These are phyloP conservation scores for Arctium minus DNA, from an alignment of 129 eudicot species.

Conservation along the genomic window DNA sequence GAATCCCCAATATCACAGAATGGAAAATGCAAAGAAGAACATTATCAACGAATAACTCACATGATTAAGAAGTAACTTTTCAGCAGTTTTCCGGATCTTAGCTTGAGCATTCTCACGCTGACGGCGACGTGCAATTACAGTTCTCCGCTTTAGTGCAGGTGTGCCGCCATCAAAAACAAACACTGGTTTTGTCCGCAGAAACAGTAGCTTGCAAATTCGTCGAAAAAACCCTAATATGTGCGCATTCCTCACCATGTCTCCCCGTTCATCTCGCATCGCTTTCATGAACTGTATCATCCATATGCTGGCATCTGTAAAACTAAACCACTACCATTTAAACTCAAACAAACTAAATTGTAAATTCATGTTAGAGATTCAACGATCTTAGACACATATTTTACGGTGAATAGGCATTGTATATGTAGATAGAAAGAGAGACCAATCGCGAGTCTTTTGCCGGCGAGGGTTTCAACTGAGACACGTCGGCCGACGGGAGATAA, in stretches of 20 bases:
- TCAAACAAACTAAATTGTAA: background rate
- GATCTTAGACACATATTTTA: background rate
- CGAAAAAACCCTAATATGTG: slow-evolving; percentile 87
- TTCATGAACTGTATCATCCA: slow-evolving; percentile 97
- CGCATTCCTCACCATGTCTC: slow-evolving; percentile 93
- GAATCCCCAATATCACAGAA: background rate
- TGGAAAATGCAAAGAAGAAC: background rate
- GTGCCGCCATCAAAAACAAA: slow-evolving; percentile 87
- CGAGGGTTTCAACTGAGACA: slow-evolving; percentile 88
- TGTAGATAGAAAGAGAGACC: slow-evolving; percentile 30
- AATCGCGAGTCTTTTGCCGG: slow-evolving; percentile 89
- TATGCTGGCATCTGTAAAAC: slow-evolving; percentile 79
- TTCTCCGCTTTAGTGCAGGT: slow-evolving; percentile 77
- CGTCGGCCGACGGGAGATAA: slow-evolving; percentile 97
- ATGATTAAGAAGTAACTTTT: slow-evolving; percentile 78
- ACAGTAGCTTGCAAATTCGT: slow-evolving; percentile 81
- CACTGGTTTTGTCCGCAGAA: slow-evolving; percentile 74
- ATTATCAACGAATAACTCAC: slow-evolving; percentile 30
- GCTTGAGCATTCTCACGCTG: slow-evolving; percentile 92
- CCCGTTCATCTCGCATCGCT: slow-evolving; percentile 95
- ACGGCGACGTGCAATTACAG: slow-evolving; percentile 75
- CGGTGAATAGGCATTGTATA: background rate
- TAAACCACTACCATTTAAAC: background rate
- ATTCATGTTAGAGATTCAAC: background rate
- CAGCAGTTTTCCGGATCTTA: slow-evolving; percentile 83